Base-by-base conservation (phyloP, 2,329 filamentous ascomycete species). In the Gliomastix tumulicola region DNA sequence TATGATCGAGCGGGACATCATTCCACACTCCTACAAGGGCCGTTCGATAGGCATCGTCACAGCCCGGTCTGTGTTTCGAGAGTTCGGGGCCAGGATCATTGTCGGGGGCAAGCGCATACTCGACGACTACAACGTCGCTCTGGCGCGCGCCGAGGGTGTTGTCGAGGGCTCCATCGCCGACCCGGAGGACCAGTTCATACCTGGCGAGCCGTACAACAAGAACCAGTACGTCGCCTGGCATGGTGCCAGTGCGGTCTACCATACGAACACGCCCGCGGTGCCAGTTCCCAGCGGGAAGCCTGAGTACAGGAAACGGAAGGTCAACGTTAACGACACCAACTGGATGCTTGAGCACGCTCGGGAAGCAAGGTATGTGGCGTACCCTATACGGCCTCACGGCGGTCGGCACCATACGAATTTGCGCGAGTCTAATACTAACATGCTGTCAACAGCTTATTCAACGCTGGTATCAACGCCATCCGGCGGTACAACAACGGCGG, bases 181-280 rank as follows among this genome's bases (percentile, higher is more conserved):
- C 53, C 90, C 90, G 0, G 83, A 88, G 41, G 92, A 98, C 59
- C 74, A 72, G 41, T 74, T 89, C 30, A 76, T 88, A 19, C 74
- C 75, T 8, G 85, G 83, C 27, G 84, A 94, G 55, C 72, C 81
- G n/a, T 98, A 98, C 71, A 96, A 98, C 69, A 88, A 90, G 65
- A 98, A 98, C 55, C 89, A 96, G 58, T 98, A 96, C 54, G 92
- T 98, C 20, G 92, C 92, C 20, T 98, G 92, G 92, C 89, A 95
- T 57, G 92, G 92, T 34, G 92, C 92, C 33, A 97, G 90, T 57
- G 82, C 86, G 27, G 92, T 98, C 18, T 98, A 98, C 57, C 88
- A 97, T 56, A 88, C 85, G 11, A 82, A 80, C 39, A 76, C 74
- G 2, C 86, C 88, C 2, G 80, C 82, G 17, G 79, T 86, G n/a